Evolutionary conservation across 306 rosid species (phyloP).

Genomic region (Acacia melanoxylon): DNA sequence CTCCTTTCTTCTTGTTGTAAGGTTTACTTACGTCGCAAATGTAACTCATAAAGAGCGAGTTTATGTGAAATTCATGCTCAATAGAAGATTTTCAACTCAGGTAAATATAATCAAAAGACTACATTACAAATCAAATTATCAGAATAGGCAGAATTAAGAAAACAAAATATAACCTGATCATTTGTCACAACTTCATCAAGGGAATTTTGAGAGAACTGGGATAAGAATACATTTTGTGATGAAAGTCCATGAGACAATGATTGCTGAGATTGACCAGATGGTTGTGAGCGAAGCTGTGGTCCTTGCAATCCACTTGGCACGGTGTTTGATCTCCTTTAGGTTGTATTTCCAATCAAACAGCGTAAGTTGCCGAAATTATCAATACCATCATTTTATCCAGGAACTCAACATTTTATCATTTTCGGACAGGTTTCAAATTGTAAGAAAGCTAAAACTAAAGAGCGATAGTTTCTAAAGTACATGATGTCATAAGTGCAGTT

Average conservation of each 20-base stretch:
- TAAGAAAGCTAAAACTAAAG: background rate
- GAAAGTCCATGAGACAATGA: slow-evolving; percentile 86
- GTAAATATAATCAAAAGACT: background rate
- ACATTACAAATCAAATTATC: background rate
- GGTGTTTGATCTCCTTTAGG: slow-evolving; percentile 54
- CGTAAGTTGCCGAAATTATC: slow-evolving; percentile 2
- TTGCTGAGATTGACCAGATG: slow-evolving; percentile 58
- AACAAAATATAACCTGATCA: slow-evolving; percentile 65
- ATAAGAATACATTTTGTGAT: slow-evolving; percentile 74
- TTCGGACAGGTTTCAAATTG: background rate
- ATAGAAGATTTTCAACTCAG: background rate
- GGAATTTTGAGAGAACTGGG: slow-evolving; percentile 88
- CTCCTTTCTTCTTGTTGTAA: slow-evolving; percentile 7
- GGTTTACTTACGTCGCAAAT: background rate
- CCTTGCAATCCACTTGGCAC: slow-evolving; percentile 61
- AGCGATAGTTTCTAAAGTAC: background rate
- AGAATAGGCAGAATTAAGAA: slow-evolving; percentile 1
- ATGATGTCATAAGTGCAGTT: background rate
- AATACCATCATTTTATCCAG: background rate
- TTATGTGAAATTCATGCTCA: background rate
- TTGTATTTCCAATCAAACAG: slow-evolving; percentile 22
- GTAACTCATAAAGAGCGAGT: background rate
- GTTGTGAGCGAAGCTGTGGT: slow-evolving; percentile 83
- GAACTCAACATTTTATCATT: background rate
- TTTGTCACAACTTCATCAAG: slow-evolving; percentile 62